Base-by-base conservation (phyloP, 2,329 filamentous ascomycete genomes). In the Thyridium curvatum region DNA sequence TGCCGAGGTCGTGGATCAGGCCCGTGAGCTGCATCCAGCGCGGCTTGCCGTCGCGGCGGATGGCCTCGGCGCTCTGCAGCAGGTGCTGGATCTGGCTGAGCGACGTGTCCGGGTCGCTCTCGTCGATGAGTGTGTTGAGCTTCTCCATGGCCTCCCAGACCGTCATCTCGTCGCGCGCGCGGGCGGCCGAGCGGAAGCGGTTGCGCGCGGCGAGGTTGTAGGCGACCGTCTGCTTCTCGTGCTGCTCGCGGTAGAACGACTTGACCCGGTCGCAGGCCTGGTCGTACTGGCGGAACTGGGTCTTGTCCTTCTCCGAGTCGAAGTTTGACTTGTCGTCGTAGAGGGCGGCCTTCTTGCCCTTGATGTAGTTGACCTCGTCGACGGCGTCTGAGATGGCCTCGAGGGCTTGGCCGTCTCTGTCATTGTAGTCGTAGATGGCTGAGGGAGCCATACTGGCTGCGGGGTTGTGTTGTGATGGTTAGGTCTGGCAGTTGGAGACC, bases 121-220 rank as follows among this genome's bases (percentile, higher is more conserved):
- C 86, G 65, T 95, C 89, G 60, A 94, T 85, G 38, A 94, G 75
- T 0, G 84, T 88, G 73, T 94, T 87, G 55, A 94, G 82, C 64
- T 88, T 90, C 74, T 94, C 86, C 66, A 94, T 93, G 15, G 89
- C 89, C 60, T 94, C 72, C 89, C 88, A 94, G 59, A 94, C 74
- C 45, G 82, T 84, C 85, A 94, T 87, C 60, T 84, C 74, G 13
- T 83, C 79, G 39, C 71, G 66, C 31, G 53, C 54, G 14, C 84
- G 78, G 2, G 75, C 75, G 44, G 80, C 76, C 47, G 71, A 72
- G 60, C 80, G 68, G 66, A 88, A 86, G 39, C 74, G 67, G 50
- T 84, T 79, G 40, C 89, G 85, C 12, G 85, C 86, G 46, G 81
- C 79, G 32, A 94, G 72, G 69, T 94, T 94, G 74, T 90, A 94